Conservation (phyloP, 1,284 basidiomycete genomes). For the Gymnopus androsaceus region DNA sequence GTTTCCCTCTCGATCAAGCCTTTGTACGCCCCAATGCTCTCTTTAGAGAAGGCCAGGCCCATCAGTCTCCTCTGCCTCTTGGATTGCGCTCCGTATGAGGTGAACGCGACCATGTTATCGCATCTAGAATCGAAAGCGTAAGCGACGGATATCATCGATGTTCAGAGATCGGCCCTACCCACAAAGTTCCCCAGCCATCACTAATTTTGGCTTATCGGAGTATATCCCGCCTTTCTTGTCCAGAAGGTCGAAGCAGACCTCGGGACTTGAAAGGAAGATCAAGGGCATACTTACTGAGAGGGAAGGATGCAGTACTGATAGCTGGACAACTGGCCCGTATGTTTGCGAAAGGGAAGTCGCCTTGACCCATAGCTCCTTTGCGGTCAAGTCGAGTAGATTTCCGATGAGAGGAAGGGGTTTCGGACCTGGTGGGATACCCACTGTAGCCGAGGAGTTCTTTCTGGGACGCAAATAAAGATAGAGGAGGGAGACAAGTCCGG, state of each 20-base stretch:
- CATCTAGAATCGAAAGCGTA: slow-evolving; percentile 31
- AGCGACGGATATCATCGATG: neutral
- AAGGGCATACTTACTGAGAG: slow-evolving; percentile 51
- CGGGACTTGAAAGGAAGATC: slow-evolving; percentile 62
- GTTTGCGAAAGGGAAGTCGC: slow-evolving; percentile 24
- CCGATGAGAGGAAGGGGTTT: slow-evolving; percentile 64
- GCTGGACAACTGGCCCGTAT: slow-evolving; percentile 63
- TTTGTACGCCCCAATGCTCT: slow-evolving; percentile 55
- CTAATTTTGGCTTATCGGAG: slow-evolving; percentile 66
- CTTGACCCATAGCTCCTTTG: slow-evolving; percentile 58
- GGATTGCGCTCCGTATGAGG: slow-evolving; percentile 59
- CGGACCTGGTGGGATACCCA: slow-evolving; percentile 60
- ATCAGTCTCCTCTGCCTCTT: slow-evolving; percentile 68
- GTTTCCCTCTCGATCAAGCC: slow-evolving; percentile 60
- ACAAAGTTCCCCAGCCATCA: slow-evolving; percentile 70
- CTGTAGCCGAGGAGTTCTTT: neutral
- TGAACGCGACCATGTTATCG: slow-evolving; percentile 74
- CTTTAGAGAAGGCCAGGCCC: slow-evolving; percentile 58
- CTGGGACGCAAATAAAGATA: neutral
- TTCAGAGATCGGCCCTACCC: slow-evolving; percentile 31
- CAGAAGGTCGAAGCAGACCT: slow-evolving; percentile 61
- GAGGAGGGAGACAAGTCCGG: neutral
- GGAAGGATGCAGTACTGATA: slow-evolving; percentile 50
- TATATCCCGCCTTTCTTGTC: slow-evolving; percentile 71
- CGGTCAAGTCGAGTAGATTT: slow-evolving; percentile 58